Percentiles rank a stretch among this genome's conserved stretches.
Conservation (phyloP, 805 yeast genomes). For the Maudiozyma serrabonitensis region DNA sequence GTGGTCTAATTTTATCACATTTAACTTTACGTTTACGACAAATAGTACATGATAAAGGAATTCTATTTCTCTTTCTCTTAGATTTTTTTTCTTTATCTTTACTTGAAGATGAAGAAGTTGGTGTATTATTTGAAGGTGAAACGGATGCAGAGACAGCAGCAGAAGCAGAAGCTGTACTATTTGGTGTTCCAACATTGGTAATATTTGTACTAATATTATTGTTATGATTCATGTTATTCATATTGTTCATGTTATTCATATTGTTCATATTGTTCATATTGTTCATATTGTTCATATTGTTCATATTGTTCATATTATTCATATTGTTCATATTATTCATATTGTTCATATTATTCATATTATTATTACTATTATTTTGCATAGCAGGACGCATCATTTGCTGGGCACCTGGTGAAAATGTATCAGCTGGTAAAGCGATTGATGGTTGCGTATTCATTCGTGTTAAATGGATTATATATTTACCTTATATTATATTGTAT, state of each 20-base stretch:
- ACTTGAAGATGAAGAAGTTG: background rate
- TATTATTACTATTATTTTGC: background rate
- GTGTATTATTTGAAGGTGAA: background rate
- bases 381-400: background rate
- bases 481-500: too few relatives aligned
- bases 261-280: background rate
- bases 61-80: slow-evolving; percentile 37
- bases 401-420: background rate
- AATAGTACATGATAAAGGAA: slow-evolving; percentile 38
- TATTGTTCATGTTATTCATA: background rate
- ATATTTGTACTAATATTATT: background rate
- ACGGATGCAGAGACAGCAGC: background rate
- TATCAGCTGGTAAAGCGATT: background rate
- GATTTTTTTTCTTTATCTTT: slow-evolving; percentile 7
- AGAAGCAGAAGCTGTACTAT: background rate
- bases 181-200: background rate
- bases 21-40: slow-evolving; percentile 44
- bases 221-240: background rate
- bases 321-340: background rate
- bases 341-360: background rate
- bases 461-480: background rate
- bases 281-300: background rate
- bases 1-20: slow-evolving; percentile 43
- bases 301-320: background rate
- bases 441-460: background rate